A percentile compares a stretch with the other conserved stretches of the same genome.
phyloP scores from a whole-genome alignment of 495 filamentous ascomycete species.

The Penicillium argentinense region DNA sequence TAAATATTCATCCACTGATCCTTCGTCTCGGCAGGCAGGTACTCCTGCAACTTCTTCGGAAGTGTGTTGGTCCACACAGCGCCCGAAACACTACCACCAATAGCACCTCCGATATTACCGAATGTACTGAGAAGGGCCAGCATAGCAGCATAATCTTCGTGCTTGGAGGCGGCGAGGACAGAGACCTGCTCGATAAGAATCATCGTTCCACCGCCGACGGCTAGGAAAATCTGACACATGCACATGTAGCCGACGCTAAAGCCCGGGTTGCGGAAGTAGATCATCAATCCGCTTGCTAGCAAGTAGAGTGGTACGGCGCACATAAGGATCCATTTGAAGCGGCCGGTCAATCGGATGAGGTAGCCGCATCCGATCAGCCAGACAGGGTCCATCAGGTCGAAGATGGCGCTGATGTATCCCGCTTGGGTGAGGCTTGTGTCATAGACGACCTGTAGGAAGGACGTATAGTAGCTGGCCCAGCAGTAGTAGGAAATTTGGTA shows the following conservation, averaged over 20 bases:
- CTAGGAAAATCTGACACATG: constrained; percentile 76
- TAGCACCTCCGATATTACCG: constrained; percentile 59
- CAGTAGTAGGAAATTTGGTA: constrained; percentile 57
- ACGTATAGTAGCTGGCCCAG: constrained; percentile 61
- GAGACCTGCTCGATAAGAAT: constrained; percentile 68
- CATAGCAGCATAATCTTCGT: constrained; percentile 51
- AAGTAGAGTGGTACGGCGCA: constrained; percentile 61
- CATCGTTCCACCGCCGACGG: constrained; percentile 59
- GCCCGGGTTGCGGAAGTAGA: constrained; percentile 60
- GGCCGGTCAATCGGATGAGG: constrained; percentile 53
- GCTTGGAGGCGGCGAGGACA: constrained; percentile 64
- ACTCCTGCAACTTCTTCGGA: constrained; percentile 49
- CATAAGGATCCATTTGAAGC: constrained; percentile 52
- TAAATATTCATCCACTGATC: constrained; percentile 17
- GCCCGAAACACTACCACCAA: constrained; percentile 56
- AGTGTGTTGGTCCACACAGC: constrained; percentile 55
- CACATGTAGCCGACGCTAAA: constrained; percentile 62
- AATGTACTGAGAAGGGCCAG: constrained; percentile 51
- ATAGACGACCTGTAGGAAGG: constrained; percentile 69
- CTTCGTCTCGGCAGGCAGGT: constrained; percentile 51
- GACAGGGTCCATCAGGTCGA: constrained; percentile 25
- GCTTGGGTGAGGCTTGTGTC: constrained; percentile 54
- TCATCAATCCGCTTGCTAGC: constrained; percentile 61
- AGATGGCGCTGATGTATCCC: constrained; percentile 54
- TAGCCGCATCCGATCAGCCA: constrained; percentile 50